Conservation (phyloP, 2,329 filamentous ascomycete species). For the Samsoniella hepiali region DNA sequence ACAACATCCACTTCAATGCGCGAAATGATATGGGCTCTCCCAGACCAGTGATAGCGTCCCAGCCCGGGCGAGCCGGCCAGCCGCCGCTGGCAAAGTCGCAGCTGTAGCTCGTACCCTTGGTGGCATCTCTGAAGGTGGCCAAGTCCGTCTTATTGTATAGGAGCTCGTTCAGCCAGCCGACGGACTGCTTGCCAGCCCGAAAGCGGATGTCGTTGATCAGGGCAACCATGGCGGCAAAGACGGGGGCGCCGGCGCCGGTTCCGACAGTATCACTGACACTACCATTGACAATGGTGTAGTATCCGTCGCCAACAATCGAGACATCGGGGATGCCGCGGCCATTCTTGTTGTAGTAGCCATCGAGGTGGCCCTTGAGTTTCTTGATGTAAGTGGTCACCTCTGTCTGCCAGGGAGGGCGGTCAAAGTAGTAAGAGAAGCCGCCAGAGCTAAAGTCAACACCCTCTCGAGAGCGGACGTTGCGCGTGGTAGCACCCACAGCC, state of each 20-base stretch:
- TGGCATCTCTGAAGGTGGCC: constrained; percentile 9
- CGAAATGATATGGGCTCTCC: constrained; percentile 14
- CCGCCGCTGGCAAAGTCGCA: constrained; percentile 13
- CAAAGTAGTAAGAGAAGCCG: constrained; percentile 47
- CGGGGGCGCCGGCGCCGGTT: constrained; percentile 18
- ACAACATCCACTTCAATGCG: constrained; percentile 8
- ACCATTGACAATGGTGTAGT: constrained; percentile 28
- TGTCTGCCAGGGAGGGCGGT: constrained; percentile 40
- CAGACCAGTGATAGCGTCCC: constrained; percentile 17
- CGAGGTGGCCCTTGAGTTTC: constrained; percentile 41
- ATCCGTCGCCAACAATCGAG: constrained; percentile 51
- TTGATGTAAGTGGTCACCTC: constrained; percentile 39
- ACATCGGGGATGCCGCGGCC: constrained; percentile 47
- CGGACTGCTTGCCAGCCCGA: constrained; percentile 12
- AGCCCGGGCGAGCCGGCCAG: constrained; percentile 17
- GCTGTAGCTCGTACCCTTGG: constrained; percentile 3
- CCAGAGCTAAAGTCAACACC: constrained; percentile 37
- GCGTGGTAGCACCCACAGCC: constrained; percentile 38
- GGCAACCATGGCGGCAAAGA: constrained; percentile 19
- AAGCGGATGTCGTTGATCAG: constrained; percentile 18
- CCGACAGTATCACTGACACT: constrained; percentile 26
- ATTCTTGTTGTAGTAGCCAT: constrained; percentile 40
- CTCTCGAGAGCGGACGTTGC: constrained; percentile 32
- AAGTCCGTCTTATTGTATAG: constrained; percentile 14
- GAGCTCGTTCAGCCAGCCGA: constrained; percentile 18